Base-by-base conservation (phyloP, 2,329 filamentous ascomycete species). In the Westerdykella sp. region DNA sequence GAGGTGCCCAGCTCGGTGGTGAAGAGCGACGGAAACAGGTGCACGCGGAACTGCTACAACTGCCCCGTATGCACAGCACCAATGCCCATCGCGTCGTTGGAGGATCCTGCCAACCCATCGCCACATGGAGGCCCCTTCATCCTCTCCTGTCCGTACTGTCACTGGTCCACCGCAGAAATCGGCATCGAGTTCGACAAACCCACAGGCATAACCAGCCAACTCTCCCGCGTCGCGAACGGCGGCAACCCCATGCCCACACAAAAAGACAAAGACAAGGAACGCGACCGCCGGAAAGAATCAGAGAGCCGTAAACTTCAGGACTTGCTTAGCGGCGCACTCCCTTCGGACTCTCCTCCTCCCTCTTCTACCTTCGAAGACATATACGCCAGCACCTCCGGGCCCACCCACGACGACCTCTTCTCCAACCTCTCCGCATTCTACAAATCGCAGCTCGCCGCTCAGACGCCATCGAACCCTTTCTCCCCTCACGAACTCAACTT, bases 1-100 rank as follows among this genome's bases (percentile, higher is more conserved):
- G 93, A 98, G 68, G 91, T 95, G 25, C 89, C 91, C 5, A 95
- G 86, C 65, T 95, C 87, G 60, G 89, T 88, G 60, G 80, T 97
- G 37, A 89, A 91, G 69, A 87, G 83, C 56, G 93, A 98, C 61
- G 90, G 90, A 35, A 96, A 95, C 69, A 82, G 89, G 88, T 96
- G 93, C 65, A 91, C 88, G 14, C 79, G 93, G 53, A 96, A 90
- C 63, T 98, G 93, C 69, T 97, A 93, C 72, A 87, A 94, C 63
- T 98, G 93, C 57, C 93, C 93, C 0, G 74, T 90, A 50, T 98
- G 93, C 66, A 82, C 87, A 22, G 82, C 88, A 0, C 85, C 88
- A 11, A 76, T 97, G 34, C 77, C 82, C 15, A 82, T 93, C 41
- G 85, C 81, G 41, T 81, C 82, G 15, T 69, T 90, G 47, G 84